phyloP scores from a whole-genome alignment of 345 rosid species.

The Populus pruinosa region DNA sequence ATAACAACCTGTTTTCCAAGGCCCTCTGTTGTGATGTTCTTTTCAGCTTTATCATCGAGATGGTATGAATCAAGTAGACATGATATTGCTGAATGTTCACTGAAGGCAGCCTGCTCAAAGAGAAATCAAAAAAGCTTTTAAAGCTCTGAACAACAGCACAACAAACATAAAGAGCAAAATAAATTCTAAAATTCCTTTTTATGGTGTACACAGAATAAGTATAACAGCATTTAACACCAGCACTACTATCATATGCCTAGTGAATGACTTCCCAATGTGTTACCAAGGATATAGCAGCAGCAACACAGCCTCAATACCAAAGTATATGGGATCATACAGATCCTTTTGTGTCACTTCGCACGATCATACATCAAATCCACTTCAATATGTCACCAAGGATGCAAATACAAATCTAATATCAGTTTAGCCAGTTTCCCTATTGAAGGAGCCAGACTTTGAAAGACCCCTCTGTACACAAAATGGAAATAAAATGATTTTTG shows the following conservation, averaged over 20 bases:
- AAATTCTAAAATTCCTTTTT: neutral
- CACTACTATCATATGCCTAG: neutral
- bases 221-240: neutral
- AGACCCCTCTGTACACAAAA: neutral
- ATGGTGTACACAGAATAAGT: neutral
- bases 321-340: too few relatives aligned
- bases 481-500: neutral
- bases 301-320: too few relatives aligned
- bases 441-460: neutral
- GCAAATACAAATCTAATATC: neutral
- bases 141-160: neutral
- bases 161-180: neutral
- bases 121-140: neutral
- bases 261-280: neutral
- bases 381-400: neutral
- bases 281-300: neutral
- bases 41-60: slow-evolving; percentile 46
- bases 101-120: slow-evolving; percentile 36
- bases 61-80: slow-evolving; percentile 73
- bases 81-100: slow-evolving; percentile 27
- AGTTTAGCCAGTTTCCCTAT: neutral
- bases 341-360: too few relatives aligned
- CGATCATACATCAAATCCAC: too few relatives aligned
- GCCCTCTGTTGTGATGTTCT: slow-evolving; percentile 22
- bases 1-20: slow-evolving; percentile 27